Percentiles rank a stretch among this genome's conserved stretches.
Conservation (phyloP, 1,139 yeast species). For the Waltiozyma solani region DNA sequence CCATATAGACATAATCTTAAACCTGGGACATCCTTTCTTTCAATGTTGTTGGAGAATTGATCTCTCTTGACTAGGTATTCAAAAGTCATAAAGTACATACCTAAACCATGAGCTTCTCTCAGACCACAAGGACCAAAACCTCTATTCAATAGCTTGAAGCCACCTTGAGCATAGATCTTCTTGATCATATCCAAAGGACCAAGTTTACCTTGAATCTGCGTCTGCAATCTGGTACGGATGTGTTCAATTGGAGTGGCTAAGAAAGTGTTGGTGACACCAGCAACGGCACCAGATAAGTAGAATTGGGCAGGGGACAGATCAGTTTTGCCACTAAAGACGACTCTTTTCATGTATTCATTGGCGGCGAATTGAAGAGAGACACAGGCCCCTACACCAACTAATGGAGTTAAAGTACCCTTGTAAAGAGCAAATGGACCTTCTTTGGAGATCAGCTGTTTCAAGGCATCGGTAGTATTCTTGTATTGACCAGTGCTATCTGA, state of each 20-base stretch:
- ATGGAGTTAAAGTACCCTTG: slow-evolving; percentile 81
- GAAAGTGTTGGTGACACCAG: slow-evolving; percentile 83
- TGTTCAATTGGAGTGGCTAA: slow-evolving; percentile 91
- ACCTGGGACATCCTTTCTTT: slow-evolving; percentile 67
- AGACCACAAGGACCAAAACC: slow-evolving; percentile 74
- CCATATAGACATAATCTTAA: slow-evolving; percentile 78
- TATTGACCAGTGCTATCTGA: slow-evolving; percentile 75
- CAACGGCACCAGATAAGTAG: slow-evolving; percentile 75
- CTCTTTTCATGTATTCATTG: slow-evolving; percentile 86
- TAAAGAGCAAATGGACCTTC: slow-evolving; percentile 82
- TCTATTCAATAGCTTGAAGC: slow-evolving; percentile 56
- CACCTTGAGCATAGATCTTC: slow-evolving; percentile 42
- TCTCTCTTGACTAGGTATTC: slow-evolving; percentile 75
- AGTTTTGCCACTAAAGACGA: slow-evolving; percentile 33
- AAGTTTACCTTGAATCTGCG: slow-evolving; percentile 41
- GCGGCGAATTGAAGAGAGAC: slow-evolving; percentile 83
- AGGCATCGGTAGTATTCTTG: slow-evolving; percentile 67
- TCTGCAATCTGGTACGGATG: slow-evolving; percentile 81
- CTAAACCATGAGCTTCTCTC: slow-evolving; percentile 84
- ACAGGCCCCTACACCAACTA: slow-evolving; percentile 91
- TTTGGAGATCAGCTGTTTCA: slow-evolving; percentile 51
- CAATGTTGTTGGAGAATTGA: slow-evolving; percentile 29
- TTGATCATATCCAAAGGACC: slow-evolving; percentile 79
- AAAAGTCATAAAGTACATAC: slow-evolving; percentile 79
- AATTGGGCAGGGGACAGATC: slow-evolving; percentile 45